A percentile compares a stretch with the other conserved stretches of the same genome.
These are phyloP conservation scores for Venturia asperata DNA, from an alignment of 2,329 filamentous ascomycete genomes.

Conservation along the genomic window DNA sequence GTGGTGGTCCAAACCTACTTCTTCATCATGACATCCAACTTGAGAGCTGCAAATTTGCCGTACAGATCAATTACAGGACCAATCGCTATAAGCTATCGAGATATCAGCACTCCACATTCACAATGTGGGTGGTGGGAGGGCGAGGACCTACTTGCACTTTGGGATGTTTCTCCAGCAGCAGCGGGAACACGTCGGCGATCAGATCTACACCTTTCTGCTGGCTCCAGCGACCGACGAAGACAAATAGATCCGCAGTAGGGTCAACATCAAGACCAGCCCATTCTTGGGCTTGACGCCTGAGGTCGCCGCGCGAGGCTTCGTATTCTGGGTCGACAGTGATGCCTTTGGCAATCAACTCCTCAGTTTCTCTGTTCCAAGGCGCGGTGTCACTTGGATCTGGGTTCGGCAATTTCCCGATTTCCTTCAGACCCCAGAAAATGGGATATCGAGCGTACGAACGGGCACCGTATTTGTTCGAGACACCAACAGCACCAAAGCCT, in stretches of 20 bases:
- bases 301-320: conserved; percentile 46
- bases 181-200: conserved; percentile 60
- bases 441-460: conserved; percentile 61
- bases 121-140: too few species aligned
- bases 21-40: conserved; percentile 57
- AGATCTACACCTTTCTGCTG: conserved; percentile 63
- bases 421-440: conserved; percentile 60
- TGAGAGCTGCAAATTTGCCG: conserved; percentile 60
- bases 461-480: conserved; percentile 63
- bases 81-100: conserved; percentile 51
- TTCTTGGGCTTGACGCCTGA: conserved; percentile 57
- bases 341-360: conserved; percentile 37
- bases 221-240: conserved; percentile 63
- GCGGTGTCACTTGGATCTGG: conserved; percentile 59
- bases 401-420: conserved; percentile 57
- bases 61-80: conserved; percentile 64
- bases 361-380: conserved; percentile 50
- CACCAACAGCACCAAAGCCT: conserved; percentile 61
- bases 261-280: conserved; percentile 59
- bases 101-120: not conserved
- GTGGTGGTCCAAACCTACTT: conserved; percentile 33
- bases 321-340: conserved; percentile 44
- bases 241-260: conserved; percentile 56
- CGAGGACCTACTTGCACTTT: conserved; percentile 33
- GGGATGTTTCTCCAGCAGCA: conserved; percentile 52